Base-by-base conservation (phyloP, 257 asterid genomes). In the Lycium ferocissimum region DNA sequence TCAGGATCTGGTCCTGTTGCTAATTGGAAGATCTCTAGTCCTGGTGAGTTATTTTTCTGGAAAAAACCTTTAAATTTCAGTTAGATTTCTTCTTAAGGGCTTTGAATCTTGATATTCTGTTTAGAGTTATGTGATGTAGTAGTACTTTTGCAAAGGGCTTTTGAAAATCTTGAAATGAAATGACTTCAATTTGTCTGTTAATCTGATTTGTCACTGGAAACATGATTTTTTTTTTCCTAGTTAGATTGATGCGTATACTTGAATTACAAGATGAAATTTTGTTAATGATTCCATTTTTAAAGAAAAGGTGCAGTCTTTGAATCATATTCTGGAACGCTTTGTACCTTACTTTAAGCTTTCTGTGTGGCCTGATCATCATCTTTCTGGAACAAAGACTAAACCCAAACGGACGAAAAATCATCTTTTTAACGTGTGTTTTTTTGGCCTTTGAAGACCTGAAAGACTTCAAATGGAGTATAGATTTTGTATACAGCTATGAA, bases 21-120 rank as follows among this genome's bases (percentile, higher is more conserved):
- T 63, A 89, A 82, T 83, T 89, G 92, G 92, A 89, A 87, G 88
- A 89, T 89, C 87, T 89, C 90, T 2, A 89, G 92, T 79, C 92
- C 90, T 62, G 92, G 92, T 89, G 54, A 83, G 86, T 33, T 49
- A 17, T 54, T n/a, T 65, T 54, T 6, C 11, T 38, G 38, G 10
- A 56, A 6, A 22, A 75, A n/a, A n/a, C n/a, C n/a, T n/a, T n/a
- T n/a, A n/a, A n/a, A 17, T 54, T 72, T 72, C 37, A 18, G 12
- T 40, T 76, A n/a, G 4, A 5, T 35, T 45, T 49, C 10, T 47
- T 38, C 13, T 9, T 15, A 10, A 53, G 14, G 11, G 22, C 2
- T 37, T 79, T 49, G 17, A 18, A 38, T 43, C 45, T 40, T 40
- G 45, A 40, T 40, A 4, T 40, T 40, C 7, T 81, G 37, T 81